These are phyloP conservation scores for Ustilago esculenta DNA, from an alignment of 1,284 basidiomycete genomes.

Conservation along the genomic window DNA sequence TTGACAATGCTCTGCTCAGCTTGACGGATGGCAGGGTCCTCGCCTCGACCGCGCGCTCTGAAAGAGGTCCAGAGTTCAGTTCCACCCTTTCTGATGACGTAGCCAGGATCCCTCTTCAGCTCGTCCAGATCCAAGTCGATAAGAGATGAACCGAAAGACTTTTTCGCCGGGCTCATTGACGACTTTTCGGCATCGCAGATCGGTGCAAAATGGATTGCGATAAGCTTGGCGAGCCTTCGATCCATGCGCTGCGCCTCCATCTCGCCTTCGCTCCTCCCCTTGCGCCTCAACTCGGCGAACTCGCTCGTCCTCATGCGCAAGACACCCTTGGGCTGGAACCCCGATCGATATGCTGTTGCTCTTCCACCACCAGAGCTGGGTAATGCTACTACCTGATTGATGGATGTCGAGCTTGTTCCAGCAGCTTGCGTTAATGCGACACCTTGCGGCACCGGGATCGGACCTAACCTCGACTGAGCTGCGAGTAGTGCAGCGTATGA, in stretches of 20 bases:
- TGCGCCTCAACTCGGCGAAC: slow-evolving; percentile 34
- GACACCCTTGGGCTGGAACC: slow-evolving; percentile 61
- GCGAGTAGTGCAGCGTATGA: slow-evolving; percentile 48
- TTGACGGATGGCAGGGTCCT: slow-evolving; percentile 42
- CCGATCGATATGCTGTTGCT: slow-evolving; percentile 43
- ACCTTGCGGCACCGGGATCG: slow-evolving; percentile 50
- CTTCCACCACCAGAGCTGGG: slow-evolving; percentile 20
- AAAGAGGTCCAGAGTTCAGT: slow-evolving; percentile 47
- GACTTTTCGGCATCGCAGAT: slow-evolving; percentile 16
- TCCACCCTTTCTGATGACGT: slow-evolving; percentile 31
- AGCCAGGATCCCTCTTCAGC: slow-evolving; percentile 38
- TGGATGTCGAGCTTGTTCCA: slow-evolving; percentile 3
- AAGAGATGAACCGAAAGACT: slow-evolving; percentile 20
- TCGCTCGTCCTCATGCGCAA: slow-evolving; percentile 47
- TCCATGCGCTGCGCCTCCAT: slow-evolving; percentile 61
- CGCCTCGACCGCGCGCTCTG: slow-evolving; percentile 37
- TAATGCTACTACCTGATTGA: not conserved
- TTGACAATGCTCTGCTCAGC: slow-evolving; percentile 89
- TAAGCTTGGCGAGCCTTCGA: slow-evolving; percentile 56
- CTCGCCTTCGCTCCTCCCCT: slow-evolving; percentile 36
- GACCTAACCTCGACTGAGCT: slow-evolving; percentile 39
- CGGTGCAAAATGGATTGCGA: slow-evolving; percentile 50
- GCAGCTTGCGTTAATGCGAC: slow-evolving; percentile 38
- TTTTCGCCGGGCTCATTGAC: slow-evolving; percentile 7
- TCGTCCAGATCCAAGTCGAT: slow-evolving; percentile 44